Conservation (phyloP, 441 rosid species). For the Jatropha multifida region DNA sequence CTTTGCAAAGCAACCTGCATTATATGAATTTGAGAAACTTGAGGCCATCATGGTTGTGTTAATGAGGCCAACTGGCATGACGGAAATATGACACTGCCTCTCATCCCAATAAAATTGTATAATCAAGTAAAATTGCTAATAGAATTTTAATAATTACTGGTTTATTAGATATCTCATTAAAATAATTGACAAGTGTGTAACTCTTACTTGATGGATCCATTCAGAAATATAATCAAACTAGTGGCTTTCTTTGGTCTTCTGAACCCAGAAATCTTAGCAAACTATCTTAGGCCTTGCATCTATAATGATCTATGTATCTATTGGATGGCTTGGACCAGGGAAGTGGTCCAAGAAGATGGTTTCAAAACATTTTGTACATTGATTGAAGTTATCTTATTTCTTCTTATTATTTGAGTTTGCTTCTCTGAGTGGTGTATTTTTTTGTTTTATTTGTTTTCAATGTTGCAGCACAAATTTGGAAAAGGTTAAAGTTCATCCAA, state of each 20-base stretch:
- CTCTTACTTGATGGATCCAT: not conserved
- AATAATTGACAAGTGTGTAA: not conserved
- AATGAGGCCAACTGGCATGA: not conserved
- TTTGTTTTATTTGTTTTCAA: slow-evolving; percentile 20
- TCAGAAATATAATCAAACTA: slow-evolving; percentile 4
- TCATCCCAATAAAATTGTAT: not conserved
- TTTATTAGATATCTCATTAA: not conserved
- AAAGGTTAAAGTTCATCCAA: slow-evolving; percentile 75
- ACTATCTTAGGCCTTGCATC: not conserved
- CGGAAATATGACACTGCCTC: not conserved
- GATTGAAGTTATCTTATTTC: not conserved
- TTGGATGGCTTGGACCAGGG: not conserved
- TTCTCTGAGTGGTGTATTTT: not conserved
- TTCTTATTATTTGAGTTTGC: not conserved
- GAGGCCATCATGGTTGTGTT: not conserved
- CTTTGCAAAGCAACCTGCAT: not conserved
- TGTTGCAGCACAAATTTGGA: slow-evolving; percentile 68
- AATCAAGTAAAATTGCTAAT: not conserved
- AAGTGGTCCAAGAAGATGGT: not conserved
- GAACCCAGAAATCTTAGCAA: not conserved
- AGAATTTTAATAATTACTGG: not conserved
- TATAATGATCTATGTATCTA: not conserved
- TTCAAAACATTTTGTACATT: not conserved
- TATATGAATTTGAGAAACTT: not conserved
- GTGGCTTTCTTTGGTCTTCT: not conserved